Percentiles rank a stretch among this genome's conserved stretches.
phyloP scores from a whole-genome alignment of 192 early-diverging fungal species.

The Rhizophlyctis rosea region DNA sequence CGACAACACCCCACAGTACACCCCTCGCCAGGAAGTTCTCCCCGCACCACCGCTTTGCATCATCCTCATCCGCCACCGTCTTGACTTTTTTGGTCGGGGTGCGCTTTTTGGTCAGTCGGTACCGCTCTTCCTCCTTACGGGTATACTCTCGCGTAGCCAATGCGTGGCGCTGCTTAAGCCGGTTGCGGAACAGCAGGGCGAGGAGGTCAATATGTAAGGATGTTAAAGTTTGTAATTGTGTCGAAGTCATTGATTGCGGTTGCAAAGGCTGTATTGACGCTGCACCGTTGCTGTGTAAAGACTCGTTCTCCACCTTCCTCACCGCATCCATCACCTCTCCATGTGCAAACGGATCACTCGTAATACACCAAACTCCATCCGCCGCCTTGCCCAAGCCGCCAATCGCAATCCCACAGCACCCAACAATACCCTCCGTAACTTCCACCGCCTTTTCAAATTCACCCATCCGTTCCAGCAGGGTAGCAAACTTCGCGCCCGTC shows the following conservation, averaged over 20 bases:
- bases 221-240: too few species aligned
- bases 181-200: conserved; percentile 27
- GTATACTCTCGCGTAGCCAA: not conserved
- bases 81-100: not conserved
- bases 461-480: conserved; percentile 33
- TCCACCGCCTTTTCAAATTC: conserved; percentile 20
- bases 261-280: too few species aligned
- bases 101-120: conserved; percentile 33
- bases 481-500: conserved; percentile 24
- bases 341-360: conserved; percentile 28
- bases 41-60: conserved; percentile 20
- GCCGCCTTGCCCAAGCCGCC: conserved; percentile 24
- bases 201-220: not conserved
- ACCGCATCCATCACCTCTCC: too few species aligned
- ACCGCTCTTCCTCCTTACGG: conserved; percentile 26
- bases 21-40: conserved; percentile 29
- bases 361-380: conserved; percentile 21
- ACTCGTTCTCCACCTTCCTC: too few species aligned
- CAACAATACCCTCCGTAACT: conserved; percentile 28
- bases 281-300: too few species aligned
- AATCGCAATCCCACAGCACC: conserved; percentile 15
- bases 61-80: conserved; percentile 13
- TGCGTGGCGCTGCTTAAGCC: conserved; percentile 24
- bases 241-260: too few species aligned
- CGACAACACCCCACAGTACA: conserved; percentile 22